phyloP scores from a whole-genome alignment of 495 filamentous ascomycete species.

The Annulohypoxylon stygium region DNA sequence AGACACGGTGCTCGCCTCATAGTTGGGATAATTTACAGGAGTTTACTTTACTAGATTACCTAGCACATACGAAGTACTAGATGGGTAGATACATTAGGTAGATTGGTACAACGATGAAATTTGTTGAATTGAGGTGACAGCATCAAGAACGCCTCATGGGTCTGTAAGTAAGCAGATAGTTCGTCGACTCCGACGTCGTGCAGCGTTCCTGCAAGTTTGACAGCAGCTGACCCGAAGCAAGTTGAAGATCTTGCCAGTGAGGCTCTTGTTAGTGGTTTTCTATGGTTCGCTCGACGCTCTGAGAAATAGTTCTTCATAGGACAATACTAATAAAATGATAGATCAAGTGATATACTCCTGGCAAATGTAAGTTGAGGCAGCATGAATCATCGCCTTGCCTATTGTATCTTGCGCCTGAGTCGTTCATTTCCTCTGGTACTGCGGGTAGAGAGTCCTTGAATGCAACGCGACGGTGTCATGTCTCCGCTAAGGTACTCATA shows the following conservation, averaged over 20 bases:
- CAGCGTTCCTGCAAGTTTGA: constrained; percentile 51
- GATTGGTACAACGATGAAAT: neutral
- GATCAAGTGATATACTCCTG: constrained; percentile 11
- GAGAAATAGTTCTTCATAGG: constrained; percentile 7
- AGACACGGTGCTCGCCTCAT: constrained; percentile 16
- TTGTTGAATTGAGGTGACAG: constrained; percentile 16
- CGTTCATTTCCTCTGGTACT: constrained; percentile 35
- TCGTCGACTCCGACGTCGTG: constrained; percentile 48
- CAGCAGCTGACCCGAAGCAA: constrained; percentile 34
- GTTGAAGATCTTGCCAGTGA: constrained; percentile 11
- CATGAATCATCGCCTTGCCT: constrained; percentile 33
- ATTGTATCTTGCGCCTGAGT: constrained; percentile 17
- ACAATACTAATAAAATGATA: constrained; percentile 9
- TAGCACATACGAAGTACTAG: neutral
- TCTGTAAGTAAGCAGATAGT: constrained; percentile 40
- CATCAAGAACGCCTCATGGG: constrained; percentile 34
- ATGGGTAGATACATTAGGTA: neutral
- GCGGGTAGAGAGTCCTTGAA: constrained; percentile 26
- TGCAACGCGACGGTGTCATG: constrained; percentile 22
- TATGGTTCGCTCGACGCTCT: constrained; percentile 1
- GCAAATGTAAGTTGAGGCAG: constrained; percentile 16
- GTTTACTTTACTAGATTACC: neutral
- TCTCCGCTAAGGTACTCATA: constrained; percentile 10
- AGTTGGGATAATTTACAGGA: constrained; percentile 6
- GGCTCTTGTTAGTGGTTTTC: constrained; percentile 23